phyloP scores from a whole-genome alignment of 2,329 filamentous ascomycete species.

The Beauveria scarabaeidicola region DNA sequence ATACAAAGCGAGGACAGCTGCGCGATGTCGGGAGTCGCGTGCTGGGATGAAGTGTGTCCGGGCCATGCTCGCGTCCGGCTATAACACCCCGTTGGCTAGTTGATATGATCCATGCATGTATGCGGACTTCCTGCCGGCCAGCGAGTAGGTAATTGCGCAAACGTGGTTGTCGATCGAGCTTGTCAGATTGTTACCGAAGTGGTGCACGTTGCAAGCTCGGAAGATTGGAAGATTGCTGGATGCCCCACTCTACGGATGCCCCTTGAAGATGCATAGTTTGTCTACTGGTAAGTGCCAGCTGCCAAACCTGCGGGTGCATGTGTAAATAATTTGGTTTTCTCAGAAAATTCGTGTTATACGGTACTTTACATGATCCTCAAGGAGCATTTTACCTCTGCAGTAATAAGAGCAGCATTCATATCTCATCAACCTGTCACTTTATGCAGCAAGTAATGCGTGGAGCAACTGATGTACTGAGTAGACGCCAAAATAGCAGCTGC shows the following conservation, averaged over 20 bases:
- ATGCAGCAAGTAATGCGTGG: no score
- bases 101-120: neutral
- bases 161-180: neutral
- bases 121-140: neutral
- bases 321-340: no score
- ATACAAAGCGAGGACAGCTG: slow-evolving; percentile 60
- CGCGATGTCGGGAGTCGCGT: slow-evolving; percentile 43
- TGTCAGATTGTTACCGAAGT: neutral
- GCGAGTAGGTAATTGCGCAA: neutral
- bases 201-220: neutral
- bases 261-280: no score
- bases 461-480: no score
- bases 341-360: no score
- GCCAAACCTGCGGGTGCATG: no score
- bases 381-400: no score
- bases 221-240: neutral
- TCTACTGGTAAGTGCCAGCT: no score
- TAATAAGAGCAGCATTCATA: no score
- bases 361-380: no score
- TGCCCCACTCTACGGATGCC: neutral
- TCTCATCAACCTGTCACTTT: no score
- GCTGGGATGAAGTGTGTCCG: slow-evolving; percentile 36
- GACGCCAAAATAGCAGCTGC: no score
- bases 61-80: slow-evolving; percentile 16
- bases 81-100: neutral